Evolutionary conservation across 192 early-diverging fungal species (phyloP), one percentile per base, ranked within the genome.

Genomic region (Linnemannia schmuckeri): DNA sequence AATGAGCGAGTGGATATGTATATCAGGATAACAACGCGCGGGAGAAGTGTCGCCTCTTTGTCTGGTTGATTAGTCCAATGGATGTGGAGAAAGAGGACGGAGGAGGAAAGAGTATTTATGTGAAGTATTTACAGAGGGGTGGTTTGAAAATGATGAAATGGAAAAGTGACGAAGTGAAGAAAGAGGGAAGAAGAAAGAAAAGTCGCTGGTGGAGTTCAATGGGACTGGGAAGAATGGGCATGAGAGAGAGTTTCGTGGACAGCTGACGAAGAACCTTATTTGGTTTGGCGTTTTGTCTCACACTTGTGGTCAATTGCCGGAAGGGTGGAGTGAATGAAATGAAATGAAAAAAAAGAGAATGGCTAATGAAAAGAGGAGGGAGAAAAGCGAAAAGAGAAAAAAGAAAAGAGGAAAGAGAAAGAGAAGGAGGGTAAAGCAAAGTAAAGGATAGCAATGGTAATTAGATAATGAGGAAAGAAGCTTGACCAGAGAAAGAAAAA

Each of bases 381-480:
- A 35, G 47, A 17, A 73, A 7, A 30, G 54, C 74, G 41, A 46
- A 41, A 77, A 55, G 54, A 20, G 76, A 54, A 61, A n/a, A 46
- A 42, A 54, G 27, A 35, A 70, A 33, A 41, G 61, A 57, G 15
- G 15, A 37, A 35, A 24, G 46, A 57, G 27, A 40, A 69, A 70
- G 38, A 3, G 70, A 76, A 57, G 37, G 24, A 72, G 30, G 3
- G 66, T 37, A 46, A 63, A 42, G 30, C 35, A 38, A 76, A 18
- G 17, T 3, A 7, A 55, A 38, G 49, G 6, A 30, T 20, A 74
- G 22, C 2, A 10, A n/a, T 0, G 6, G 12, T 10, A 75, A 75
- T 37, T 15, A 52, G n/a, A 71, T 74, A 49, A n/a, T 55, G 61
- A 57, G 35, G 15, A 77, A 82, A 30, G 68, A 61, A 44, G 49